Evolutionary conservation across 768 basidiomycete species (phyloP).

Genomic region (Rhodosporidiobolus odoratus): DNA sequence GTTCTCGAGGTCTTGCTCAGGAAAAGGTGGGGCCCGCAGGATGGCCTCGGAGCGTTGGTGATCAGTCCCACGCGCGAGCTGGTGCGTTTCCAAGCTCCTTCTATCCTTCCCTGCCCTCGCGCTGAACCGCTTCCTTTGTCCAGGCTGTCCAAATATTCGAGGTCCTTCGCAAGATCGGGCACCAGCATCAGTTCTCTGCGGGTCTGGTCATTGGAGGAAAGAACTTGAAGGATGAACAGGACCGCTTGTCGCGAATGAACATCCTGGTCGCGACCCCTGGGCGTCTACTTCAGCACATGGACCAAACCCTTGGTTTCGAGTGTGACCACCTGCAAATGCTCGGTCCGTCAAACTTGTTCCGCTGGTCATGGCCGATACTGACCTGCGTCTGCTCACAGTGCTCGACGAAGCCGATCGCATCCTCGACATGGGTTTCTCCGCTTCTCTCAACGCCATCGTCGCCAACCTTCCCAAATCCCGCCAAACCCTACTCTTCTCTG

Average conservation of each 20-base stretch:
- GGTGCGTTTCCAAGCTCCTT: slow-evolving; percentile 51
- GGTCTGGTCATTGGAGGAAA: slow-evolving; percentile 96
- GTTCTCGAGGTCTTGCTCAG: slow-evolving; percentile 62
- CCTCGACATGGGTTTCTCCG: slow-evolving; percentile 90
- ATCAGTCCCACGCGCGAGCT: slow-evolving; percentile 91
- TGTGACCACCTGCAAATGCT: slow-evolving; percentile 83
- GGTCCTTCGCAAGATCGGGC: slow-evolving; percentile 85
- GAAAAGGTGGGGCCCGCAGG: slow-evolving; percentile 65
- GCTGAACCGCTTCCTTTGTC: background rate
- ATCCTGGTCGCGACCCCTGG: slow-evolving; percentile 98
- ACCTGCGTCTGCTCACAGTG: slow-evolving; percentile 55
- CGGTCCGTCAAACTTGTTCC: slow-evolving; percentile 52
- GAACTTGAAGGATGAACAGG: slow-evolving; percentile 81
- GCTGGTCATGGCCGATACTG: slow-evolving; percentile 11
- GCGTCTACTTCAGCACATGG: slow-evolving; percentile 91
- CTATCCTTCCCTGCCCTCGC: background rate
- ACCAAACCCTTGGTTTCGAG: slow-evolving; percentile 93
- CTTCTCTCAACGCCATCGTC: slow-evolving; percentile 83
- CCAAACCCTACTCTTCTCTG: slow-evolving; percentile 93
- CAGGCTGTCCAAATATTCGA: slow-evolving; percentile 98
- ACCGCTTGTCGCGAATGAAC: slow-evolving; percentile 86
- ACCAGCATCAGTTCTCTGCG: slow-evolving; percentile 84
- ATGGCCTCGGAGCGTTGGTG: slow-evolving; percentile 78
- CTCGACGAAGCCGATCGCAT: slow-evolving; percentile 96
- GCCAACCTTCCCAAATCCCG: slow-evolving; percentile 82